phyloP scores from a whole-genome alignment of 2,329 filamentous ascomycete genomes.

The Pyrenochaeta sp. region DNA sequence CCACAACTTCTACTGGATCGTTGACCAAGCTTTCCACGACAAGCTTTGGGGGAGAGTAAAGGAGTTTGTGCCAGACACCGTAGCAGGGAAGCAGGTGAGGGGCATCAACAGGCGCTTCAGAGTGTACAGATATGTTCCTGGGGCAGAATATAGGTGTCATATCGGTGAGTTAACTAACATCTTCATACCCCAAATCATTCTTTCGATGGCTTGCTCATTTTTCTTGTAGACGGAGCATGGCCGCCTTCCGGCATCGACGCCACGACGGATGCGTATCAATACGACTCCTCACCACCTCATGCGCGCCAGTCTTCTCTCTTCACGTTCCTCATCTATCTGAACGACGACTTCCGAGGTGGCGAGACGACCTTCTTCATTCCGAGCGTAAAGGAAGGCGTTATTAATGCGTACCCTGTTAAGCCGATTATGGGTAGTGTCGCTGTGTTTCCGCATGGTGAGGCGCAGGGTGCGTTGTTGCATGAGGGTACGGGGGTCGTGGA shows the following conservation, averaged over 20 bases:
- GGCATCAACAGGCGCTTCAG: constrained; percentile 75
- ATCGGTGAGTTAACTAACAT: constrained; percentile 52
- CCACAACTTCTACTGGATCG: constrained; percentile 78
- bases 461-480: constrained; percentile 70
- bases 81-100: constrained; percentile 66
- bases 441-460: constrained; percentile 75
- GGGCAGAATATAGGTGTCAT: constrained; percentile 75
- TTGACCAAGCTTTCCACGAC: constrained; percentile 70
- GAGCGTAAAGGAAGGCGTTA: constrained; percentile 67
- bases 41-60: constrained; percentile 69
- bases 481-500: constrained; percentile 75
- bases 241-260: constrained; percentile 71
- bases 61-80: constrained; percentile 63
- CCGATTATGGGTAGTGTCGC: constrained; percentile 74
- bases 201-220: no score
- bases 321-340: constrained; percentile 74
- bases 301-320: constrained; percentile 73
- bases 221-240: constrained; percentile 68
- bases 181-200: not conserved
- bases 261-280: constrained; percentile 66
- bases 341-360: constrained; percentile 75
- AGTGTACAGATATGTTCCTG: constrained; percentile 76
- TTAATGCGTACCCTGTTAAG: constrained; percentile 74
- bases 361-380: constrained; percentile 77
- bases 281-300: constrained; percentile 68